phyloP scores from a whole-genome alignment of 768 basidiomycete species.

The Mycena crocata region DNA sequence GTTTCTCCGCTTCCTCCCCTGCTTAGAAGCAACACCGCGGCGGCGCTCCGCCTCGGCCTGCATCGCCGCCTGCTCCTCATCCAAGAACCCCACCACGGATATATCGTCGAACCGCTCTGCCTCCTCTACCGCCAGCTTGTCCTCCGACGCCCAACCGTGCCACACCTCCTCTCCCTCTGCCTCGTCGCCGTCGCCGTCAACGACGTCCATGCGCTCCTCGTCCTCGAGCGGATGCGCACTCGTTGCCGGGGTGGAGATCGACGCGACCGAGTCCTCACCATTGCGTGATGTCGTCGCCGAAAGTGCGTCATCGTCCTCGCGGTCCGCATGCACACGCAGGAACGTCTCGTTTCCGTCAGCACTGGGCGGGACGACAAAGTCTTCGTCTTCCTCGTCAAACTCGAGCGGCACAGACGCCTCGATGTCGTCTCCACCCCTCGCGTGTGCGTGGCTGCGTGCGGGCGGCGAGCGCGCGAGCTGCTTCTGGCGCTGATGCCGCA shows the following conservation, averaged over 20 bases:
- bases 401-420: conserved; percentile 62
- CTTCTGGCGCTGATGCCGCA: conserved; percentile 63
- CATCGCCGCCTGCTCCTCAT: conserved; percentile 49
- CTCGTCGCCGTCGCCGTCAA: conserved; percentile 33
- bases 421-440: conserved; percentile 30
- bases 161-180: conserved; percentile 47
- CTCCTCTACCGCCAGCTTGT: conserved; percentile 61
- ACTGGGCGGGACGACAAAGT: conserved; percentile 50
- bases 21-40: conserved; percentile 6
- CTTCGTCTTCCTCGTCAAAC: conserved; percentile 80
- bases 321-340: conserved; percentile 28
- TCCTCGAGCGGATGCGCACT: conserved; percentile 48
- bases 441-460: conserved; percentile 40
- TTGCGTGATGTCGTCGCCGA: conserved; percentile 42
- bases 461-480: conserved; percentile 61
- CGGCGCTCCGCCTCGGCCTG: conserved; percentile 19
- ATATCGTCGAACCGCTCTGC: conserved; percentile 64
- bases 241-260: conserved; percentile 55
- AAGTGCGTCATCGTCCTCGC: conserved; percentile 36
- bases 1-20: conserved; percentile 26
- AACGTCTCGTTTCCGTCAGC: conserved; percentile 32
- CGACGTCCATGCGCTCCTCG: conserved; percentile 34
- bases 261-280: conserved; percentile 44
- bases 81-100: conserved; percentile 53
- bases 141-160: conserved; percentile 60